phyloP scores from a whole-genome alignment of 495 filamentous ascomycete species.

The Cladorrhinum samala region DNA sequence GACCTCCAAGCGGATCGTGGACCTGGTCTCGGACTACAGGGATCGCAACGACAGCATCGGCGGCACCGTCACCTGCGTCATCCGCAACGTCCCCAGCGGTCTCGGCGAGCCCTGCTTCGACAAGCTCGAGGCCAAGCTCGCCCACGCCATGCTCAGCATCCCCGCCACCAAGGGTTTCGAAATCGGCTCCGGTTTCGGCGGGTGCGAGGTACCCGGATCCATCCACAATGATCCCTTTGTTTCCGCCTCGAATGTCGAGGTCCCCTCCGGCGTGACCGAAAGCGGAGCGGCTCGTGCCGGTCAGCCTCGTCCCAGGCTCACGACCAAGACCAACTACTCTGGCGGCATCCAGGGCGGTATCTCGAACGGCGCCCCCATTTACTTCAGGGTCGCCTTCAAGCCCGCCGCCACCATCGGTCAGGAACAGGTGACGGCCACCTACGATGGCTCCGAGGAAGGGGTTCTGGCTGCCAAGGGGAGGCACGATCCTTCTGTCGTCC shows the following conservation, averaged over 20 bases:
- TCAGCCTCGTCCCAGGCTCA: slow-evolving; percentile 50
- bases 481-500: slow-evolving; percentile 94
- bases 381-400: slow-evolving; percentile 95
- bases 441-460: slow-evolving; percentile 63
- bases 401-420: slow-evolving; percentile 92
- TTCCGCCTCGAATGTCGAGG: slow-evolving; percentile 37
- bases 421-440: slow-evolving; percentile 79
- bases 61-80: slow-evolving; percentile 92
- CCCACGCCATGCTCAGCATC: slow-evolving; percentile 94
- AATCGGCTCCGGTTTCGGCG: slow-evolving; percentile 88
- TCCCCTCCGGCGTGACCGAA: slow-evolving; percentile 29
- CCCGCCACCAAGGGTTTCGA: slow-evolving; percentile 97
- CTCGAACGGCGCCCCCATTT: slow-evolving; percentile 88
- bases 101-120: slow-evolving; percentile 95
- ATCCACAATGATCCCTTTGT: slow-evolving; percentile 92
- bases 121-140: slow-evolving; percentile 90
- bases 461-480: slow-evolving; percentile 87
- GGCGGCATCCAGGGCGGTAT: slow-evolving; percentile 97
- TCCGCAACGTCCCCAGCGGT: slow-evolving; percentile 80
- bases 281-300: slow-evolving; percentile 32
- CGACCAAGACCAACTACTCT: slow-evolving; percentile 92
- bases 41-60: slow-evolving; percentile 88
- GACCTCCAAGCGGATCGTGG: slow-evolving; percentile 64
- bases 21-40: slow-evolving; percentile 71
- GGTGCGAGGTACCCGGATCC: slow-evolving; percentile 81